These are phyloP conservation scores for Halenospora varia DNA, from an alignment of 495 filamentous ascomycete genomes.

Conservation along the genomic window DNA sequence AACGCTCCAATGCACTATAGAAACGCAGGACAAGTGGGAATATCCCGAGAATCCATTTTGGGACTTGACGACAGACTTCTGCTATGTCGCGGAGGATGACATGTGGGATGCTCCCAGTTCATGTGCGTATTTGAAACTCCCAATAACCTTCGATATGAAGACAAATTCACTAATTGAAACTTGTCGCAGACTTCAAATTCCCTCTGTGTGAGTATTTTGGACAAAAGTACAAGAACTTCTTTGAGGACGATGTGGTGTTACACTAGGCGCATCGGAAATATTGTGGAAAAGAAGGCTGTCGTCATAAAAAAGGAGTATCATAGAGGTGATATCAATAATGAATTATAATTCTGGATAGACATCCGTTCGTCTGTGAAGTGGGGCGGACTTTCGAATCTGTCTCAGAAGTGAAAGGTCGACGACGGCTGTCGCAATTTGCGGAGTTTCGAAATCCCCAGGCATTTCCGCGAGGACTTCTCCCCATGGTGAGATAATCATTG, in stretches of 20 bases:
- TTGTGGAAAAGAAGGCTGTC: too few relatives aligned
- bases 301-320: background rate
- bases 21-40: background rate
- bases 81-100: background rate
- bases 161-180: background rate
- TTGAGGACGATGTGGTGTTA: background rate
- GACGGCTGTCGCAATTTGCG: conserved; percentile 41
- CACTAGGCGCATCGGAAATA: too few relatives aligned
- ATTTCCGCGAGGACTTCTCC: conserved; percentile 67
- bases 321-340: background rate
- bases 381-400: background rate
- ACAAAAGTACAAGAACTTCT: background rate
- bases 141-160: background rate
- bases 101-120: background rate
- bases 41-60: background rate
- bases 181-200: background rate
- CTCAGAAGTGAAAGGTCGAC: conserved; percentile 32
- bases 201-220: background rate
- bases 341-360: background rate
- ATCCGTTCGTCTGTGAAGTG: background rate
- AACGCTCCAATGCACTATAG: background rate
- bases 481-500: conserved; percentile 90
- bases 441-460: conserved; percentile 43
- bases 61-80: background rate
- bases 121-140: background rate